These are phyloP conservation scores for Chlamydomonas reinhardtii DNA, from an alignment of 163 green algal genomes.

Conservation along the genomic window DNA sequence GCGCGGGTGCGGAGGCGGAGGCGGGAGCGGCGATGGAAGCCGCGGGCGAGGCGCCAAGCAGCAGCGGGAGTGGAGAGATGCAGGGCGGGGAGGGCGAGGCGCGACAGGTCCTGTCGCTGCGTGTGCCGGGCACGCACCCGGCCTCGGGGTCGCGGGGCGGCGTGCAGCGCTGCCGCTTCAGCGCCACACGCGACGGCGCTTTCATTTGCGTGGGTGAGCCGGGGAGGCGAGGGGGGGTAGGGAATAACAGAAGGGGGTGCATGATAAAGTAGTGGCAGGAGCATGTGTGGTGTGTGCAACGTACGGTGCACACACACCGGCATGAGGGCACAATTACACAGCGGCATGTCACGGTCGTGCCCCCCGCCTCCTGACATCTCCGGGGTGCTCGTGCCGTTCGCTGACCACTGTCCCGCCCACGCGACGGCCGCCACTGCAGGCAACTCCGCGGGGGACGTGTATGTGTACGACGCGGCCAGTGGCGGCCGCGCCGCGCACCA, in stretches of 20 bases:
- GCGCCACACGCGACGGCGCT: constrained; percentile 14
- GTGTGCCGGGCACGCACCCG: constrained; percentile 29
- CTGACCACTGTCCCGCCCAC: too few relatives aligned
- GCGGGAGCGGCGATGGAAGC: not conserved
- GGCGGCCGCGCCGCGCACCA: constrained; percentile 21
- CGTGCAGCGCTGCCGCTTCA: constrained; percentile 27
- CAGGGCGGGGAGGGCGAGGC: not conserved
- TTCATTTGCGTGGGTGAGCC: constrained; percentile 35
- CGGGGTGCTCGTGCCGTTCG: too few relatives aligned
- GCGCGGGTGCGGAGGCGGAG: not conserved
- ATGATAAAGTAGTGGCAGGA: too few relatives aligned
- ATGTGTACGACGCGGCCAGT: constrained; percentile 27
- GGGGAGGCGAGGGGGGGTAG: not conserved
- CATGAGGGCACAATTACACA: too few relatives aligned
- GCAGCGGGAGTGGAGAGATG: too few relatives aligned
- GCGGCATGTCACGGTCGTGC: too few relatives aligned
- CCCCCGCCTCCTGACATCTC: too few relatives aligned
- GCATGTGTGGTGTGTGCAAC: too few relatives aligned
- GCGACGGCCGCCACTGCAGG: constrained; percentile 12
- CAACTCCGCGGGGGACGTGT: constrained; percentile 39
- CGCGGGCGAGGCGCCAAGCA: too few relatives aligned
- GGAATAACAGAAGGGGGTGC: too few relatives aligned
- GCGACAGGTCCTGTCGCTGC: constrained; percentile 5
- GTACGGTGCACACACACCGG: not conserved
- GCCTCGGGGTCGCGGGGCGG: not conserved